Evolutionary conservation across 345 rosid species (phyloP), one percentile per base, ranked within the genome.

Genomic region (Melastoma malabathricum): DNA sequence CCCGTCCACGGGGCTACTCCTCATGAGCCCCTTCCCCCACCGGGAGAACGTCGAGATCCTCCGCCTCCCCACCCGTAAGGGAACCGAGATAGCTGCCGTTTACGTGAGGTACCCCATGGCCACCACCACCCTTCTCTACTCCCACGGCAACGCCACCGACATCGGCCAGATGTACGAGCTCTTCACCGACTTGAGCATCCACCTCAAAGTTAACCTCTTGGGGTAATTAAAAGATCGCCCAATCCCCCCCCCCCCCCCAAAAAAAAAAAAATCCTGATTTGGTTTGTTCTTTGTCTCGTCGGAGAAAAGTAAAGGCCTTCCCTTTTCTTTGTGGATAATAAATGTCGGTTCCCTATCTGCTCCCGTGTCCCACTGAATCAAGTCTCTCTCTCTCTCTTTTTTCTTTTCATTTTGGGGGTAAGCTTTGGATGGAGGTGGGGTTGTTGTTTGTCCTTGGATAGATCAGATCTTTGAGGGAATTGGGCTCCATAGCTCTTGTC

Each of bases 81-180:
- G 96, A 49, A 75, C 77, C 3, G 84, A 83, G 75, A 80, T 86
- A 55, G 89, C 76, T 2, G 96, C 86, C 18, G 73, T 89, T 58
- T 86, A 83, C 59, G 68, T 89, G 22, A 70, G 94, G 60, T 70
- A 81, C 67, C 98, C 96, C 17, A 76, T 83, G 98, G 96, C 98
- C 47, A 75, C 78, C 23, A 72, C 92, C 2, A 89, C 98, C 23
- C 72, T 89, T 54, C 77, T 89, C 54, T 89, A 89, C 61, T 86
- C 97, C 6, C 97, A 89, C 25, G 97, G 97, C 1, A 89, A 89
- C 54, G 97, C 96, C 17, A 79, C 97, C 56, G 97, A 89, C 74
- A 75, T 89, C 46, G 96, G 97, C 3, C 97, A 89, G 93, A 81
- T 89, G 97, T 86, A 89, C 53, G 96, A 89, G 83, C 94, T 89